A percentile compares a stretch with the other conserved stretches of the same genome.
These are phyloP conservation scores for Chlorella sp. DNA, from an alignment of 139 green algal species.

Conservation along the genomic window DNA sequence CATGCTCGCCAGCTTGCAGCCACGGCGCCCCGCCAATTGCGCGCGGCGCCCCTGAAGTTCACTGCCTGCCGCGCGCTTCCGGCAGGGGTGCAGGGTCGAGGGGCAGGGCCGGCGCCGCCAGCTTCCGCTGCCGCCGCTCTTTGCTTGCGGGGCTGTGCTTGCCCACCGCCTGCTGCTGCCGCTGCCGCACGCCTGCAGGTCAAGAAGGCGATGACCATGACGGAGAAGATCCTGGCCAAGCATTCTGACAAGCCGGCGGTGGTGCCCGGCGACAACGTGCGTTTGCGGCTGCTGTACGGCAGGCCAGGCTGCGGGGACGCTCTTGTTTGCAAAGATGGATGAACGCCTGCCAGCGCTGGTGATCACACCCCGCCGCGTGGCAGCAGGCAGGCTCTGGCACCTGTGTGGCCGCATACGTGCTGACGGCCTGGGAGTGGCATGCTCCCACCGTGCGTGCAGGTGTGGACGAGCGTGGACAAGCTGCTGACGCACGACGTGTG, in stretches of 20 bases:
- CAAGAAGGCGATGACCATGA: conserved; percentile 93
- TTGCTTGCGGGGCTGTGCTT: not conserved
- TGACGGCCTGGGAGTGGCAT: too few relatives aligned
- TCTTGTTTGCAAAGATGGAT: too few relatives aligned
- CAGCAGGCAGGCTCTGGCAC: too few relatives aligned
- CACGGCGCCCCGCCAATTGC: not conserved
- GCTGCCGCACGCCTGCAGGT: conserved; percentile 61
- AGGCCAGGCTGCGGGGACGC: too few relatives aligned
- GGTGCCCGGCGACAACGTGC: conserved; percentile 84
- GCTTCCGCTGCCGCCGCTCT: not conserved
- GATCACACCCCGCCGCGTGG: too few relatives aligned
- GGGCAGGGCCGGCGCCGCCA: not conserved
- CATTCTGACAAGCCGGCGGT: conserved; percentile 75
- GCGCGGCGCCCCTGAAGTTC: too few relatives aligned
- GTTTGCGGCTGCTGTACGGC: too few relatives aligned
- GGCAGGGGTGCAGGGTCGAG: too few relatives aligned
- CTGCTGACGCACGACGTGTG: conserved; percentile 97
- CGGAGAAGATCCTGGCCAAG: conserved; percentile 94
- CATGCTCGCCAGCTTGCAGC: not conserved
- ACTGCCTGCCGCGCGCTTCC: too few relatives aligned
- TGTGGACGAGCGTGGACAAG: conserved; percentile 94
- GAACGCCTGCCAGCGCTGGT: too few relatives aligned
- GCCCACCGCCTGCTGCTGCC: not conserved
- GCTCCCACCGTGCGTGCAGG: too few relatives aligned
- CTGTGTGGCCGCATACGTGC: too few relatives aligned